phyloP scores from a whole-genome alignment of 306 rosid species.

The Pterocarpus macrocarpus region DNA sequence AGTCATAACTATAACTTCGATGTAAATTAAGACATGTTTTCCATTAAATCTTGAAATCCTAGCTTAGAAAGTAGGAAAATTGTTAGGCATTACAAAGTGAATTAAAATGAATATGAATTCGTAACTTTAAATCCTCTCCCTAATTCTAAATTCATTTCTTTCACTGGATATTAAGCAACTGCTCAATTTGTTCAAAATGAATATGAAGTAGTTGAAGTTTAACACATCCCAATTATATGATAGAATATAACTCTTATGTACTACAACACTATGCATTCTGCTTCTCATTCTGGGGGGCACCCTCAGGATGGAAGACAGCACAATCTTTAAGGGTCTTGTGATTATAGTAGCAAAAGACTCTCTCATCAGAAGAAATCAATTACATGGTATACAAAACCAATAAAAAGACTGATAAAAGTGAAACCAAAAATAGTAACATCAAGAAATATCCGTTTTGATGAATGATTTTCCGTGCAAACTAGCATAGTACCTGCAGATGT shows the following conservation, averaged over 20 bases:
- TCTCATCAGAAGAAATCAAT: neutral
- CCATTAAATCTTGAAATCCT: slow-evolving; percentile 13
- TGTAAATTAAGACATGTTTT: slow-evolving; percentile 14
- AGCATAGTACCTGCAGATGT: slow-evolving; percentile 74
- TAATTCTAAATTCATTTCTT: slow-evolving; percentile 27
- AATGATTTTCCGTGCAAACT: slow-evolving; percentile 15
- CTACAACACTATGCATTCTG: slow-evolving; percentile 13
- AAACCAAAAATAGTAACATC: neutral
- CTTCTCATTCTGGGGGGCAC: slow-evolving; percentile 37
- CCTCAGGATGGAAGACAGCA: neutral
- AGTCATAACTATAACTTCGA: slow-evolving; percentile 11
- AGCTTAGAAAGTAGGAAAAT: neutral
- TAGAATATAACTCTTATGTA: slow-evolving; percentile 28
- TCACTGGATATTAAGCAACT: slow-evolving; percentile 38
- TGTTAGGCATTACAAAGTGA: neutral
- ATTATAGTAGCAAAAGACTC: neutral
- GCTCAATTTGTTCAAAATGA: slow-evolving; percentile 17
- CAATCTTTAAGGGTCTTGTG: slow-evolving; percentile 19
- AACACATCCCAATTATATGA: slow-evolving; percentile 2
- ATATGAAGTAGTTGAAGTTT: neutral
- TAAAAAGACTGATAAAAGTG: slow-evolving; percentile 5
- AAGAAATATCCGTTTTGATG: slow-evolving; percentile 30
- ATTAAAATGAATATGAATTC: too few relatives aligned
- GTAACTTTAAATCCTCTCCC: neutral
- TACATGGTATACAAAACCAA: slow-evolving; percentile 2